Conservation (phyloP, 2,329 filamentous ascomycete species). For the Ophioceras dolichostomum region DNA sequence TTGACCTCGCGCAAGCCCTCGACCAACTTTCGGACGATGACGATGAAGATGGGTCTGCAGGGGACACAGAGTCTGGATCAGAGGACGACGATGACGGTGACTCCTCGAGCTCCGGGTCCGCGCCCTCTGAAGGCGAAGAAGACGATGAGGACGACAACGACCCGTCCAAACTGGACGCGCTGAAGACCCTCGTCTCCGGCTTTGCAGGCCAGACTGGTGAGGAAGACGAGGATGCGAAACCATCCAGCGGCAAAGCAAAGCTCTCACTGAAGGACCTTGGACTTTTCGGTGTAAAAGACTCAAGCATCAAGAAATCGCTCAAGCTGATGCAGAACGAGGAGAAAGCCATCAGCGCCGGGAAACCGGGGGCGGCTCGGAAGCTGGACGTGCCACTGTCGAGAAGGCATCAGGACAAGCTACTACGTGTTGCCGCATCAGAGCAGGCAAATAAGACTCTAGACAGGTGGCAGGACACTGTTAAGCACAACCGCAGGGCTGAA, state of each 20-base stretch:
- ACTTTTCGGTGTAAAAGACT: constrained; percentile 59
- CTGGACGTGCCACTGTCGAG: constrained; percentile 74
- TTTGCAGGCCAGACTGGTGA: constrained; percentile 53
- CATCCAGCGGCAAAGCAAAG: constrained; percentile 42
- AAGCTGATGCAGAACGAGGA: constrained; percentile 60
- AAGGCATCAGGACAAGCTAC: constrained; percentile 73
- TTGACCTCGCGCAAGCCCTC: constrained; percentile 43
- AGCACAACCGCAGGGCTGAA: constrained; percentile 83
- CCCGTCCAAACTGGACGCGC: constrained; percentile 47
- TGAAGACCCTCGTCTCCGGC: constrained; percentile 57
- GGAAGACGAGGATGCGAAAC: constrained; percentile 23
- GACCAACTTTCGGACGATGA: constrained; percentile 42
- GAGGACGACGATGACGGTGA: constrained; percentile 29
- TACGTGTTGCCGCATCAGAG: constrained; percentile 72
- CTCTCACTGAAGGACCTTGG: constrained; percentile 65
- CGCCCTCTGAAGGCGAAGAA: constrained; percentile 19
- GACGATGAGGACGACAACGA: constrained; percentile 30
- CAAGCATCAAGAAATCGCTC: constrained; percentile 63
- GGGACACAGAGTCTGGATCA: constrained; percentile 28
- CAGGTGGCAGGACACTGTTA: constrained; percentile 90
- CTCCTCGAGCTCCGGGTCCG: constrained; percentile 15
- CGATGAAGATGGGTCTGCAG: constrained; percentile 31
- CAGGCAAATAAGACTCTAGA: constrained; percentile 86
- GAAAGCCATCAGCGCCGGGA: constrained; percentile 40
- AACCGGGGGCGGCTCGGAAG: constrained; percentile 44